These are phyloP conservation scores for Auriscalpium orientale DNA, from an alignment of 768 basidiomycete species.

Conservation along the genomic window DNA sequence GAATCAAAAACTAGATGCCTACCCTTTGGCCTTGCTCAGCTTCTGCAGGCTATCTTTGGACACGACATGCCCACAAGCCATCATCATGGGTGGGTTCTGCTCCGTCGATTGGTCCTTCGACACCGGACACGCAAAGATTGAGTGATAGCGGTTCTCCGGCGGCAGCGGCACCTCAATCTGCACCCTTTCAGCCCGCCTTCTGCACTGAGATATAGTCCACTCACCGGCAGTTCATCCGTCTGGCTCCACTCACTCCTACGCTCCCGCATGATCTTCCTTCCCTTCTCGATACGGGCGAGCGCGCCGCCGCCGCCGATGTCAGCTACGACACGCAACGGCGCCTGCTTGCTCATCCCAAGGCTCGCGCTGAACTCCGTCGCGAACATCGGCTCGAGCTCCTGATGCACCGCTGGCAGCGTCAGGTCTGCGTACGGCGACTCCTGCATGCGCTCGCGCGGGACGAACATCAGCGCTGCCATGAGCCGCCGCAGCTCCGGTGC, in stretches of 20 bases:
- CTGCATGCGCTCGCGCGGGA: conserved; percentile 61
- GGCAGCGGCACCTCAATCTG: conserved; percentile 93
- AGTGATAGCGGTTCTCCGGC: conserved; percentile 86
- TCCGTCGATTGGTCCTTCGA: conserved; percentile 96
- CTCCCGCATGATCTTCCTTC: conserved; percentile 87
- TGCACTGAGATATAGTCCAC: conserved; percentile 14
- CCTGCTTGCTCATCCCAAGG: conserved; percentile 82
- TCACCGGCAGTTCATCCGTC: conserved; percentile 82
- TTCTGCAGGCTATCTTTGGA: conserved; percentile 87
- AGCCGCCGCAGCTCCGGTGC: conserved; percentile 60
- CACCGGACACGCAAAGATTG: conserved; percentile 95
- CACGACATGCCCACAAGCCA: conserved; percentile 92
- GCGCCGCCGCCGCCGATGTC: conserved; percentile 93
- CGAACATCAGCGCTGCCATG: conserved; percentile 58
- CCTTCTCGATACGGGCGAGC: conserved; percentile 88
- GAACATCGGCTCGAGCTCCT: conserved; percentile 76
- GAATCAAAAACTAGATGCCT: conserved; percentile 32
- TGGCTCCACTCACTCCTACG: conserved; percentile 90
- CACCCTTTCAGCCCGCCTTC: not conserved
- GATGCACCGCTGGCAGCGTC: conserved; percentile 61
- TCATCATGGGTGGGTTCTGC: conserved; percentile 95
- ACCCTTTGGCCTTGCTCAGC: conserved; percentile 79
- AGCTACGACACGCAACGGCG: conserved; percentile 81
- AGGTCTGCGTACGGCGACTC: conserved; percentile 71
- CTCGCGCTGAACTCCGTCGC: conserved; percentile 84